Conservation (phyloP, 306 rosid species). For the Hippophae tibetana region DNA sequence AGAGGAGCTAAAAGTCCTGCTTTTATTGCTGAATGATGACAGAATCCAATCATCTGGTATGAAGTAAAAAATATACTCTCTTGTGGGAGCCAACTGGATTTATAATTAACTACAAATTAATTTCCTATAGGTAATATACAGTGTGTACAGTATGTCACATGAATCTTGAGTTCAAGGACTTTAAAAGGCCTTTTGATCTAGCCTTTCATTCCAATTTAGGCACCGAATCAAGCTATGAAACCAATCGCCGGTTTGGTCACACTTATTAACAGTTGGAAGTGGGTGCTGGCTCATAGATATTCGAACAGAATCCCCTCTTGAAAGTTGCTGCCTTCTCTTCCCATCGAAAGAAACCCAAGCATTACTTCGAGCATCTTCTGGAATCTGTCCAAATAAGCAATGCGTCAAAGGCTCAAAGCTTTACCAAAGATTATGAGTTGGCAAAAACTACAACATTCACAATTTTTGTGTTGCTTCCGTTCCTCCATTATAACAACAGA, state of each 20-base stretch:
- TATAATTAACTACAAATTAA: too few species aligned
- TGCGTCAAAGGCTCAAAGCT: neutral
- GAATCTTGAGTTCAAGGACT: constrained; percentile 15
- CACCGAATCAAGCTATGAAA: constrained; percentile 96
- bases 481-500: too few species aligned
- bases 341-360: constrained; percentile 99
- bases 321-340: constrained; percentile 97
- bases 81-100: too few species aligned
- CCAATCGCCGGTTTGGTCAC: constrained; percentile 99
- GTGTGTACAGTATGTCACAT: constrained; percentile 43
- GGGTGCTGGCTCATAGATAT: constrained; percentile 92
- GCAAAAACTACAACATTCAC: too few species aligned
- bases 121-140: constrained; percentile 6
- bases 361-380: constrained; percentile 87
- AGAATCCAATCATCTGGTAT: too few species aligned
- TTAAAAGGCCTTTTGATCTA: constrained; percentile 89
- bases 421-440: too few species aligned
- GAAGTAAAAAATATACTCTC: too few species aligned
- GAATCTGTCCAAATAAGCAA: constrained; percentile 51
- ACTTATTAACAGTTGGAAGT: constrained; percentile 94
- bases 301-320: constrained; percentile 83
- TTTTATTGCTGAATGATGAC: too few species aligned
- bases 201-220: constrained; percentile 97
- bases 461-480: too few species aligned
- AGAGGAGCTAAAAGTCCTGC: too few species aligned